A percentile compares a stretch with the other conserved stretches of the same genome.
Evolutionary conservation across 768 basidiomycete species (phyloP).

Genomic region (Xanthoconium stramineum): DNA sequence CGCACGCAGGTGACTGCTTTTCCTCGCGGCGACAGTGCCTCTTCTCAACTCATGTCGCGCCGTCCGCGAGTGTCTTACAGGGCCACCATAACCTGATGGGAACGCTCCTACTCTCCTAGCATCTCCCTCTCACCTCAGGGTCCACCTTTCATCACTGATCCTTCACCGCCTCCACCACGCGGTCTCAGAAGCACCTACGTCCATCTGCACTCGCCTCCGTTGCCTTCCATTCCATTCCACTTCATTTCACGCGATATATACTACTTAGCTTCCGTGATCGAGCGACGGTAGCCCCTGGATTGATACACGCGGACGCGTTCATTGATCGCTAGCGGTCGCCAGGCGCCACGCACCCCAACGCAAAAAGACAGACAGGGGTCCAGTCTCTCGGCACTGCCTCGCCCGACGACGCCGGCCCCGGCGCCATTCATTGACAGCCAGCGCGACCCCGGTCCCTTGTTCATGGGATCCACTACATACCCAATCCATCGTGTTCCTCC

Average conservation of each 20-base stretch:
- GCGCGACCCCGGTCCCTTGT: not conserved
- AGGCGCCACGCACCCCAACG: not conserved
- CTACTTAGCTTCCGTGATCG: slow-evolving; percentile 8
- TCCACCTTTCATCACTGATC: not conserved
- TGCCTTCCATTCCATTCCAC: slow-evolving; percentile 13
- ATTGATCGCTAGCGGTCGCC: slow-evolving; percentile 11
- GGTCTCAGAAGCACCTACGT: not conserved
- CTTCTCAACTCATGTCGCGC: not conserved
- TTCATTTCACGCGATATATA: slow-evolving; percentile 4
- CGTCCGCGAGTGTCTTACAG: not conserved
- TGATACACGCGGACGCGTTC: slow-evolving; percentile 9
- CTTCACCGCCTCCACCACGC: not conserved
- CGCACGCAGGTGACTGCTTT: not conserved
- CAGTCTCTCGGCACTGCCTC: not conserved
- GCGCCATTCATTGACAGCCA: not conserved
- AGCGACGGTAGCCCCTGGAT: slow-evolving; percentile 5
- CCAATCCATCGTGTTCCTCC: not conserved
- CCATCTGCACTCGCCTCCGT: not conserved
- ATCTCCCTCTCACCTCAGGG: not conserved
- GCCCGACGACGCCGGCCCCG: not conserved
- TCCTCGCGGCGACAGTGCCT: slow-evolving; percentile 1
- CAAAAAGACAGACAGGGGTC: not conserved
- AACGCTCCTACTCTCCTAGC: not conserved
- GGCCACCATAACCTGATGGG: not conserved
- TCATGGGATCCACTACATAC: not conserved